Evolutionary conservation across 1,139 yeast genomes (phyloP).

Genomic region (Yamadazyma blattariae): DNA sequence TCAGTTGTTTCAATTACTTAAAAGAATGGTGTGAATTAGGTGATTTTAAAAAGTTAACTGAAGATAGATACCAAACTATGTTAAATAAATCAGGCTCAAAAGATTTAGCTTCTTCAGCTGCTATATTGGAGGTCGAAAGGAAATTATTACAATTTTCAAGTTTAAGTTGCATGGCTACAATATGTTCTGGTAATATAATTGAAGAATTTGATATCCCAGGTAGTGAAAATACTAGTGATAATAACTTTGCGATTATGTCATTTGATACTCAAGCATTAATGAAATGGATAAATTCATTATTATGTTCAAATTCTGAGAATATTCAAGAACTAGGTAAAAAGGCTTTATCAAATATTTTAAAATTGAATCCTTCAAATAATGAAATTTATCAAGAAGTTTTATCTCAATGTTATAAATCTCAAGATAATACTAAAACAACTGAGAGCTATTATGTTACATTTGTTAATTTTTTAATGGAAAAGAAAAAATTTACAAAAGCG

Average conservation of each 20-base stretch:
- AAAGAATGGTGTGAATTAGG: conserved; percentile 97
- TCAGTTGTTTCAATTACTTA: conserved; percentile 75
- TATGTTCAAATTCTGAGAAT: conserved; percentile 57
- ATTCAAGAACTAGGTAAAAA: conserved; percentile 62
- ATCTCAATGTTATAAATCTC: conserved; percentile 64
- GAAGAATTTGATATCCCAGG: conserved; percentile 44
- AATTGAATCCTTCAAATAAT: conserved; percentile 53
- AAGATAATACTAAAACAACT: conserved; percentile 48
- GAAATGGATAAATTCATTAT: conserved; percentile 74
- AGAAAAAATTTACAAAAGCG: conserved; percentile 37
- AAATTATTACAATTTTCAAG: conserved; percentile 70
- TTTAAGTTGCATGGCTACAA: conserved; percentile 77
- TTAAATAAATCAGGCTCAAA: conserved; percentile 41
- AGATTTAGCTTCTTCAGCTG: conserved; percentile 56
- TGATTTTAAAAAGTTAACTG: conserved; percentile 54
- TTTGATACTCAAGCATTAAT: conserved; percentile 70
- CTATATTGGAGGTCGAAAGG: conserved; percentile 82
- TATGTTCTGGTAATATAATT: conserved; percentile 66
- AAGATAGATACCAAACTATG: conserved; percentile 69
- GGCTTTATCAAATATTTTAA: conserved; percentile 70
- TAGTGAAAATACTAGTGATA: conserved; percentile 6
- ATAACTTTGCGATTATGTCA: conserved; percentile 44
- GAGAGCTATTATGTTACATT: conserved; percentile 71
- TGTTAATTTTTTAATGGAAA: conserved; percentile 53
- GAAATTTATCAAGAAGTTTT: conserved; percentile 64